Percentiles rank a stretch among this genome's conserved stretches.
Conservation (phyloP, 371 early-diverging fungal genomes). For the Rhizopus microsporus region DNA sequence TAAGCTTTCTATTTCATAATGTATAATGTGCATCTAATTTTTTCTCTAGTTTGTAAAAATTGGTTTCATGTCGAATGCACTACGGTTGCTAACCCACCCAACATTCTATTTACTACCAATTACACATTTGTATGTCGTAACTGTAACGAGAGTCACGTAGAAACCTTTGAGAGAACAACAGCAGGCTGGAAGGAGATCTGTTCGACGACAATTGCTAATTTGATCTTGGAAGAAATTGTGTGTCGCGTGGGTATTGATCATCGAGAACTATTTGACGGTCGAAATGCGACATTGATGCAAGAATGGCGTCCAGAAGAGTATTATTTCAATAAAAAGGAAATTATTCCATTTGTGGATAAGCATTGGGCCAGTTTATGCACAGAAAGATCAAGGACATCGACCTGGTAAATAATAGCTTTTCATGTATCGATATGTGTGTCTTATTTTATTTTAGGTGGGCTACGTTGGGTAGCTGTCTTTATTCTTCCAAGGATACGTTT, state of each 20-base stretch:
- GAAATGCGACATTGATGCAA: slow-evolving; percentile 50
- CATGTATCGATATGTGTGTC: not conserved
- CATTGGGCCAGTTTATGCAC: slow-evolving; percentile 73
- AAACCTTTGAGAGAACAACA: slow-evolving; percentile 62
- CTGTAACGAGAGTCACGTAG: slow-evolving; percentile 41
- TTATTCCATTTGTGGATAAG: slow-evolving; percentile 67
- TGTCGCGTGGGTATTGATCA: slow-evolving; percentile 31
- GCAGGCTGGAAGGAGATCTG: slow-evolving; percentile 77
- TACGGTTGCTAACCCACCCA: slow-evolving; percentile 48
- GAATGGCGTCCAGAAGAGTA: slow-evolving; percentile 60
- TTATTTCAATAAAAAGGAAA: slow-evolving; percentile 69
- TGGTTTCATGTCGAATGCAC: slow-evolving; percentile 74
- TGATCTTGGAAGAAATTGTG: slow-evolving; percentile 59
- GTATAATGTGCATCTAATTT: not conserved
- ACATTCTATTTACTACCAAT: slow-evolving; percentile 65
- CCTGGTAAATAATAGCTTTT: slow-evolving; percentile 46
- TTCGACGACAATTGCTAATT: slow-evolving; percentile 66
- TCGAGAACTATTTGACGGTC: slow-evolving; percentile 50
- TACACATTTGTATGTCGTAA: slow-evolving; percentile 60
- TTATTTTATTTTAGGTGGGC: slow-evolving; percentile 52
- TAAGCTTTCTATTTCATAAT: slow-evolving; percentile 24
- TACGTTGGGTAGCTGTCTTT: slow-evolving; percentile 65
- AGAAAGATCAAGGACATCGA: slow-evolving; percentile 63
- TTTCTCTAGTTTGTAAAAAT: slow-evolving; percentile 54
- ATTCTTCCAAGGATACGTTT: slow-evolving; percentile 65